Conservation (phyloP, 2,329 filamentous ascomycete species). For the Botryotinia globosa region DNA sequence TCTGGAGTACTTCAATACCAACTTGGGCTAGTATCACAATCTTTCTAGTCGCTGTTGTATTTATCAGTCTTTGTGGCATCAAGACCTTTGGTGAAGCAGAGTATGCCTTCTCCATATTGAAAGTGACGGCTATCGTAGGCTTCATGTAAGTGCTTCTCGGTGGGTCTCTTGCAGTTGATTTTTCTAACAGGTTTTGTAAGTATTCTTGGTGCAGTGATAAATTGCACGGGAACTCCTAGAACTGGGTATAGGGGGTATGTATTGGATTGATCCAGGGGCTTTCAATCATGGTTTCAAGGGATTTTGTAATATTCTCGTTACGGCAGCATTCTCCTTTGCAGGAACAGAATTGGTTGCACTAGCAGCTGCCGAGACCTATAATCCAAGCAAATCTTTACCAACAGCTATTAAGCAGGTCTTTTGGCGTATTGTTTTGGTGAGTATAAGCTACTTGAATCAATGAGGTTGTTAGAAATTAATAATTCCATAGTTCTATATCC, state of each 20-base stretch:
- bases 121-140: conserved; percentile 80
- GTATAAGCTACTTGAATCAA: conserved; percentile 50
- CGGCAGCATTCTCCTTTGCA: conserved; percentile 71
- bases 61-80: conserved; percentile 84
- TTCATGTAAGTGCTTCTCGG: conserved; percentile 65
- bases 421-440: conserved; percentile 79
- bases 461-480: conserved; percentile 37
- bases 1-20: conserved; percentile 72
- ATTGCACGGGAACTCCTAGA: conserved; percentile 73
- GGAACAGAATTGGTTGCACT: conserved; percentile 77
- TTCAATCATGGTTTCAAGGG: conserved; percentile 82
- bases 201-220: conserved; percentile 81
- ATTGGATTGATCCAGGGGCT: conserved; percentile 76
- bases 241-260: conserved; percentile 76
- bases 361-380: conserved; percentile 75
- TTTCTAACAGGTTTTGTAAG: conserved; percentile 43
- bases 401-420: conserved; percentile 94
- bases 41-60: conserved; percentile 72
- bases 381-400: conserved; percentile 76
- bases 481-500: conserved; percentile 69
- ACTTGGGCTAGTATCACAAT: conserved; percentile 81
- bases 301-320: conserved; percentile 73
- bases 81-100: conserved; percentile 88
- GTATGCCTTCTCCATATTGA: conserved; percentile 83
- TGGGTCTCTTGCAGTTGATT: background rate